A percentile compares a stretch with the other conserved stretches of the same genome.
Evolutionary conservation across 2,329 filamentous ascomycete genomes (phyloP).

Genomic region (Neofusicoccum sp.): DNA sequence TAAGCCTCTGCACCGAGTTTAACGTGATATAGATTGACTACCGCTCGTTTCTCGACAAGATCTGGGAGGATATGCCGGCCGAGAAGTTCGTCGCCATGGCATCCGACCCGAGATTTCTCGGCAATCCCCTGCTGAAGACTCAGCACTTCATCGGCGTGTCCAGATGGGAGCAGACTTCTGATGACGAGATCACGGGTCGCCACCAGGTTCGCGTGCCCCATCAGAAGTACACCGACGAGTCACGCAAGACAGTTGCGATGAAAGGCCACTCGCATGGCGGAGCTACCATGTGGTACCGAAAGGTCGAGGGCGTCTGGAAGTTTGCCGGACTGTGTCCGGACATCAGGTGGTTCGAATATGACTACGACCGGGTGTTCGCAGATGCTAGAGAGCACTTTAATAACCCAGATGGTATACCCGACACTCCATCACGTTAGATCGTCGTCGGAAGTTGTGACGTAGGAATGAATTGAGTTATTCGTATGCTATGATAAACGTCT

Average conservation of each 20-base stretch:
- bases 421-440: too few relatives aligned
- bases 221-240: slow-evolving; percentile 53
- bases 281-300: slow-evolving; percentile 55
- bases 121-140: slow-evolving; percentile 55
- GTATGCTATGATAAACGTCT: too few relatives aligned
- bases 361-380: slow-evolving; percentile 55
- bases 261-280: slow-evolving; percentile 58
- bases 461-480: too few relatives aligned
- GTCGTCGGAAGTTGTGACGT: too few relatives aligned
- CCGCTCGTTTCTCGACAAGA: slow-evolving; percentile 53
- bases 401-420: too few relatives aligned
- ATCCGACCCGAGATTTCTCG: slow-evolving; percentile 51
- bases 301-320: slow-evolving; percentile 57
- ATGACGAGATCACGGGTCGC: slow-evolving; percentile 50
- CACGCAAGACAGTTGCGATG: slow-evolving; percentile 44
- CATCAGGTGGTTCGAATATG: slow-evolving; percentile 55
- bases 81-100: slow-evolving; percentile 54
- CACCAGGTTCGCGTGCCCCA: slow-evolving; percentile 60
- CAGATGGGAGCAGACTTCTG: slow-evolving; percentile 50
- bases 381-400: slow-evolving; percentile 23
- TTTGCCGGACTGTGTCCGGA: slow-evolving; percentile 55
- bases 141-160: slow-evolving; percentile 57
- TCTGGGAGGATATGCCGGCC: slow-evolving; percentile 57
- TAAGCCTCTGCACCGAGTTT: slow-evolving; percentile 19
- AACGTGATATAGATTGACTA: slow-evolving; percentile 62